Percentiles rank a stretch among this genome's conserved stretches.
Conservation (phyloP, 2,329 filamentous ascomycete genomes). For the Myotisia sp. region DNA sequence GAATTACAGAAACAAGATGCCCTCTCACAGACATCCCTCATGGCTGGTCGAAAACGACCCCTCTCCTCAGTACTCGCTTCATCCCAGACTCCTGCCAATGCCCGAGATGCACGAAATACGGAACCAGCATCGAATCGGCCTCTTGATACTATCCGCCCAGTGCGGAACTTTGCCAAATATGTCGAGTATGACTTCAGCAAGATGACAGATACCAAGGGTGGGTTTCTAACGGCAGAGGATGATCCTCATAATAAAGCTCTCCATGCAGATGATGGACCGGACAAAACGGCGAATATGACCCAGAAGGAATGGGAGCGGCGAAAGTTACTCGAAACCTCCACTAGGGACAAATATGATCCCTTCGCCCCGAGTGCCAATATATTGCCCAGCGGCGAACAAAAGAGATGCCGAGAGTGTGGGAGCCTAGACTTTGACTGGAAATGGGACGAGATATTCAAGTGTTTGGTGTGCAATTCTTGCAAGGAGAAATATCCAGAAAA, state of each 20-base stretch:
- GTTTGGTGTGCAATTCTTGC: slow-evolving; percentile 63
- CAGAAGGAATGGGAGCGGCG: slow-evolving; percentile 80
- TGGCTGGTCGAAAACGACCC: slow-evolving; percentile 57
- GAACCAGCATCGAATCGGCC: slow-evolving; percentile 20
- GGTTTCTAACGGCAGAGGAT: slow-evolving; percentile 80
- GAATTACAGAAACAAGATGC: slow-evolving; percentile 32
- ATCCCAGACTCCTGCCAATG: slow-evolving; percentile 38
- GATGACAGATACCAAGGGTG: slow-evolving; percentile 96
- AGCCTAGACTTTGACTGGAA: slow-evolving; percentile 85
- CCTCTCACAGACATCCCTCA: slow-evolving; percentile 30
- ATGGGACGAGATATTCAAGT: slow-evolving; percentile 73
- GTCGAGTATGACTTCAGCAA: slow-evolving; percentile 97
- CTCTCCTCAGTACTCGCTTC: slow-evolving; percentile 46
- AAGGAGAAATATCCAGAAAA: slow-evolving; percentile 85
- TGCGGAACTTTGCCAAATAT: slow-evolving; percentile 79
- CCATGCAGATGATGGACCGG: slow-evolving; percentile 41
- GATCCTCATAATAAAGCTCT: slow-evolving; percentile 78
- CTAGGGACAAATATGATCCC: slow-evolving; percentile 60
- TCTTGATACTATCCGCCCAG: slow-evolving; percentile 50
- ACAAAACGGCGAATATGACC: slow-evolving; percentile 77
- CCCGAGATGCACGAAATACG: slow-evolving; percentile 50
- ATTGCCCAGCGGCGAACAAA: slow-evolving; percentile 48
- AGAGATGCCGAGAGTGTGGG: slow-evolving; percentile 70
- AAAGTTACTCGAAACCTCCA: slow-evolving; percentile 58
- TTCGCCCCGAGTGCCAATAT: slow-evolving; percentile 83